phyloP scores from a whole-genome alignment of 768 basidiomycete genomes.

The Trametes gibbosa region DNA sequence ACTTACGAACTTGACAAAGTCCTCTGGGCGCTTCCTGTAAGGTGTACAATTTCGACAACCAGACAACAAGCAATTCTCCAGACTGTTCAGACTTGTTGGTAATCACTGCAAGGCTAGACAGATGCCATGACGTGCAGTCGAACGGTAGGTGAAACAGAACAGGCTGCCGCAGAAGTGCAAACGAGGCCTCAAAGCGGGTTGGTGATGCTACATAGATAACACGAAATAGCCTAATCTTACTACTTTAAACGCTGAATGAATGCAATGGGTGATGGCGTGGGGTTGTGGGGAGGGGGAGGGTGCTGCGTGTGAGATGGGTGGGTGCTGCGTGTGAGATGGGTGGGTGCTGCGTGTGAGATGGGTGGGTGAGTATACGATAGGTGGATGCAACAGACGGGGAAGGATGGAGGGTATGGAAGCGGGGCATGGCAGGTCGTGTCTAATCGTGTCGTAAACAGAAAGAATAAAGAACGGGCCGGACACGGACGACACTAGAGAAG shows the following conservation, averaged over 20 bases:
- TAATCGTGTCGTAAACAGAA: conserved; percentile 11
- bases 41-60: no score
- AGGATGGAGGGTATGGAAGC: background rate
- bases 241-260: conserved; percentile 1
- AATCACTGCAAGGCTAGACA: no score
- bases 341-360: background rate
- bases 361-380: conserved; percentile 11
- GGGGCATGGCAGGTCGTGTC: conserved; percentile 11
- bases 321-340: no score
- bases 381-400: background rate
- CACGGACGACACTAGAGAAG: no score
- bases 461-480: background rate
- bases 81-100: no score
- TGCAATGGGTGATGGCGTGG: background rate
- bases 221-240: conserved; percentile 17
- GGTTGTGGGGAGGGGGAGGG: background rate
- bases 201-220: conserved; percentile 21
- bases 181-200: background rate
- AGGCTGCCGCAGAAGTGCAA: background rate
- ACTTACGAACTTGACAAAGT: no score
- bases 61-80: no score
- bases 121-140: background rate
- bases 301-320: no score
- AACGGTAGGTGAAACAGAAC: background rate
- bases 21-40: background rate